Conservation (phyloP, 768 basidiomycete species). For the Phaffia tasmanica region DNA sequence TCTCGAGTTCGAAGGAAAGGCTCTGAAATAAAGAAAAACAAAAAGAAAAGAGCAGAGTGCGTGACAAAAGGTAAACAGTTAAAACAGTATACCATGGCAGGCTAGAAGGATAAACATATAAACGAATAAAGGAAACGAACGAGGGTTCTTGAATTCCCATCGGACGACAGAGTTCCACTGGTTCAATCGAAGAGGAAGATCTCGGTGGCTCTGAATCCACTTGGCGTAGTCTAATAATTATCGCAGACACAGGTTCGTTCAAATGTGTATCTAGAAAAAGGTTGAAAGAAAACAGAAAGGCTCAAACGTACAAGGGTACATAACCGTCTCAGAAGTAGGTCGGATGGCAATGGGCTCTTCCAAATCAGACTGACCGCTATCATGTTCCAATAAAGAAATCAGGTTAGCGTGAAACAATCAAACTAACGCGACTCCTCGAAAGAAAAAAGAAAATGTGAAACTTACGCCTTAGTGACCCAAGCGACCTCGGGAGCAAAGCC, state of each 20-base stretch:
- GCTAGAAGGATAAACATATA: too few relatives aligned
- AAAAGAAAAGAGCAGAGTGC: background rate
- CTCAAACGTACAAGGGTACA: conserved; percentile 97
- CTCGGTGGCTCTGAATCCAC: conserved; percentile 96
- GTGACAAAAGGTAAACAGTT: background rate
- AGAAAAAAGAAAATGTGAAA: background rate
- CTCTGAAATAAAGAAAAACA: conserved; percentile 44
- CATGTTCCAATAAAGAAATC: background rate
- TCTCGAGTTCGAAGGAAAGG: conserved; percentile 98
- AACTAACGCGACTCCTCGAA: background rate
- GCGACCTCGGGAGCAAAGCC: conserved; percentile 99
- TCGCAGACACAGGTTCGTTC: background rate
- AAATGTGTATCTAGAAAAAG: background rate
- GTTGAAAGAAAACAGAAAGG: background rate
- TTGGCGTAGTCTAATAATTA: conserved; percentile 72
- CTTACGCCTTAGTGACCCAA: conserved; percentile 96
- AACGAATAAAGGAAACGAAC: conserved; percentile 43
- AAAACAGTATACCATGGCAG: background rate
- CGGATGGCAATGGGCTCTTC: conserved; percentile 97
- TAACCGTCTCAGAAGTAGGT: conserved; percentile 95
- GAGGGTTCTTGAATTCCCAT: conserved; percentile 99
- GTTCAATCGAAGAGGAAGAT: conserved; percentile 91
- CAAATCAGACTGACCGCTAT: conserved; percentile 77
- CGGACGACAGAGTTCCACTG: conserved; percentile 99
- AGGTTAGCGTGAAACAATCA: background rate